Percentiles rank a stretch among this genome's conserved stretches.
These are phyloP conservation scores for Carex littledalei DNA, from an alignment of 176 grass and related monocot species.

Conservation along the genomic window DNA sequence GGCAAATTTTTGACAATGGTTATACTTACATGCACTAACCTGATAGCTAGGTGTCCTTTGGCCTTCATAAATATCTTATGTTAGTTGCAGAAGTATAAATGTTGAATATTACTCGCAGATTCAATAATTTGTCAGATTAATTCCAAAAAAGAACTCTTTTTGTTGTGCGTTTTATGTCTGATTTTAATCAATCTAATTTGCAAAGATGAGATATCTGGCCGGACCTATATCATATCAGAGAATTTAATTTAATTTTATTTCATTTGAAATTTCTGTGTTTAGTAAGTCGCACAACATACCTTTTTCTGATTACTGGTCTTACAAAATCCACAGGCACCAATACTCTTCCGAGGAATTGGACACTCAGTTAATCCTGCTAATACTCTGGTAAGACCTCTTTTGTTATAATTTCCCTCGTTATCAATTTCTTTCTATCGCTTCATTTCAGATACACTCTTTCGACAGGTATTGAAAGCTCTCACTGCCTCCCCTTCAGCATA, in stretches of 20 bases:
- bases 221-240: not conserved
- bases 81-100: not conserved
- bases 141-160: not conserved
- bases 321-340: constrained; percentile 46
- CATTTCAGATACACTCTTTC: constrained; percentile 13
- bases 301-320: constrained; percentile 11
- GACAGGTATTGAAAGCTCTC: constrained; percentile 80
- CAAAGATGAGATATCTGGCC: not conserved
- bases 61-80: not conserved
- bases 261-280: not conserved
- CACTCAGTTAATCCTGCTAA: constrained; percentile 70
- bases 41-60: not conserved
- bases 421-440: not conserved
- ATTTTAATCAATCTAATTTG: not conserved
- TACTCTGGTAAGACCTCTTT: constrained; percentile 51
- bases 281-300: not conserved
- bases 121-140: not conserved
- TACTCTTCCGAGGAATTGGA: constrained; percentile 83
- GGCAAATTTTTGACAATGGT: not conserved
- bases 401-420: constrained; percentile 19
- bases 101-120: not conserved
- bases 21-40: not conserved
- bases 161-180: not conserved
- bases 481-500: constrained; percentile 84
- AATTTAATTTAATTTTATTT: not conserved